These are phyloP conservation scores for Vanderwaltozyma verrucispora DNA, from an alignment of 805 yeast genomes.

Conservation along the genomic window DNA sequence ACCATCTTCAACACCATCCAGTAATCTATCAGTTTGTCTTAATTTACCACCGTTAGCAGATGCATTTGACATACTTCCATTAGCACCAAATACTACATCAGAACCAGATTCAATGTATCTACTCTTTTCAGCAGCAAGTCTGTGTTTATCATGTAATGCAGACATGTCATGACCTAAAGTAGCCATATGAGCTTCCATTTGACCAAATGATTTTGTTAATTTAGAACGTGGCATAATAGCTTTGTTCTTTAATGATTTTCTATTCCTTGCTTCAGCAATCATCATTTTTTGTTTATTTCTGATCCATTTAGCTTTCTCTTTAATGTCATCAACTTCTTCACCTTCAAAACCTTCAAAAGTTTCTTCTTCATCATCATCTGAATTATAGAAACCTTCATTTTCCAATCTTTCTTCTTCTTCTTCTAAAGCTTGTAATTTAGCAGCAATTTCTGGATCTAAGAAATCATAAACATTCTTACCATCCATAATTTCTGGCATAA, in stretches of 20 bases:
- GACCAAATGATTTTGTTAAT: conserved; percentile 57
- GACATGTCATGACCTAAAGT: conserved; percentile 80
- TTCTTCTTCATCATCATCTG: conserved; percentile 57
- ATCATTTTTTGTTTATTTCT: conserved; percentile 90
- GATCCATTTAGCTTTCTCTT: conserved; percentile 89
- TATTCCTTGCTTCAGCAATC: conserved; percentile 78
- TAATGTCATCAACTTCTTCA: conserved; percentile 57
- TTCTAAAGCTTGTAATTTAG: conserved; percentile 88
- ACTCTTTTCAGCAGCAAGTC: conserved; percentile 29
- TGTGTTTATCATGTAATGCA: conserved; percentile 46
- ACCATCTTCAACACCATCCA: conserved; percentile 80
- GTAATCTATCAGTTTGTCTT: conserved; percentile 67
- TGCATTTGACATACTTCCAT: conserved; percentile 23
- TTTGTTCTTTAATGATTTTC: conserved; percentile 78
- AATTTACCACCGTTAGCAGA: conserved; percentile 31
- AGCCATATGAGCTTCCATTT: conserved; percentile 85
- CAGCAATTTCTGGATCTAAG: conserved; percentile 91
- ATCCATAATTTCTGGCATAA: conserved; percentile 92
- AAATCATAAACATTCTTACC: conserved; percentile 97
- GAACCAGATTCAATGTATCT: conserved; percentile 52
- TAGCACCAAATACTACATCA: conserved; percentile 56
- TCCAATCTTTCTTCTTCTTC: conserved; percentile 95
- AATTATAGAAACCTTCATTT: conserved; percentile 89
- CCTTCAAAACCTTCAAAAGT: conserved; percentile 65
- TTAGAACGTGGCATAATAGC: conserved; percentile 89